Conservation (phyloP, 2,329 filamentous ascomycete species). For the Cryphonectria radicalis region DNA sequence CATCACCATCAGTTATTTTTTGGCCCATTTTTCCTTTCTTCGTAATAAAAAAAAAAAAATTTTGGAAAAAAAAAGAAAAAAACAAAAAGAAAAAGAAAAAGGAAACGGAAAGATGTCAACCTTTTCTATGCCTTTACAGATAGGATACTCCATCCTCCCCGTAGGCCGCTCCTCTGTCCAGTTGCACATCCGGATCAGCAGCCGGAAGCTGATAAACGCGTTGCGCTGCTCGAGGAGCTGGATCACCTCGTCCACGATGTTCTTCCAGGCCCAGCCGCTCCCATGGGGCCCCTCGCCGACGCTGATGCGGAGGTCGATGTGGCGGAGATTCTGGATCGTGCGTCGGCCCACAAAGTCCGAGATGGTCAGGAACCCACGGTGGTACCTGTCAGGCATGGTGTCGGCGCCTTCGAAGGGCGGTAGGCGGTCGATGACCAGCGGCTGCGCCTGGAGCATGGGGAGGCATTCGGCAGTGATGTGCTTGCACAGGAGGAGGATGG, state of each 20-base stretch:
- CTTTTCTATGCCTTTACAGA: neutral
- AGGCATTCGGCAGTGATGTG: slow-evolving; percentile 41
- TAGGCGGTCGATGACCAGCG: slow-evolving; percentile 41
- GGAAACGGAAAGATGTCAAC: too few species aligned
- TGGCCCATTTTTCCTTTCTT: neutral
- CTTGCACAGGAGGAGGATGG: slow-evolving; percentile 42
- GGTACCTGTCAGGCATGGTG: slow-evolving; percentile 24
- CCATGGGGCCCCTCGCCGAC: slow-evolving; percentile 36
- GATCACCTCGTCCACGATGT: slow-evolving; percentile 36
- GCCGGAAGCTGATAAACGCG: slow-evolving; percentile 35
- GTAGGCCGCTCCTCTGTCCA: neutral
- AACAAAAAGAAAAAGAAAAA: too few species aligned
- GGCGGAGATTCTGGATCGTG: slow-evolving; percentile 40
- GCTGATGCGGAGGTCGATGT: slow-evolving; percentile 39
- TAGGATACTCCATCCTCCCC: neutral
- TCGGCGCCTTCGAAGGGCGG: slow-evolving; percentile 38
- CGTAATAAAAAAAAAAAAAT: too few species aligned
- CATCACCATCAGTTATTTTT: too few species aligned
- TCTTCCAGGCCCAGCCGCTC: slow-evolving; percentile 37
- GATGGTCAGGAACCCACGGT: slow-evolving; percentile 34
- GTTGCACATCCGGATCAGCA: slow-evolving; percentile 40
- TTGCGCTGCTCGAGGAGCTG: slow-evolving; percentile 36
- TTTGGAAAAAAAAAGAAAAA: too few species aligned
- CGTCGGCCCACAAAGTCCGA: slow-evolving; percentile 36
- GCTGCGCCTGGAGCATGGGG: slow-evolving; percentile 34